Evolutionary conservation across 768 basidiomycete genomes (phyloP).

Genomic region (Saitozyma podzolica): DNA sequence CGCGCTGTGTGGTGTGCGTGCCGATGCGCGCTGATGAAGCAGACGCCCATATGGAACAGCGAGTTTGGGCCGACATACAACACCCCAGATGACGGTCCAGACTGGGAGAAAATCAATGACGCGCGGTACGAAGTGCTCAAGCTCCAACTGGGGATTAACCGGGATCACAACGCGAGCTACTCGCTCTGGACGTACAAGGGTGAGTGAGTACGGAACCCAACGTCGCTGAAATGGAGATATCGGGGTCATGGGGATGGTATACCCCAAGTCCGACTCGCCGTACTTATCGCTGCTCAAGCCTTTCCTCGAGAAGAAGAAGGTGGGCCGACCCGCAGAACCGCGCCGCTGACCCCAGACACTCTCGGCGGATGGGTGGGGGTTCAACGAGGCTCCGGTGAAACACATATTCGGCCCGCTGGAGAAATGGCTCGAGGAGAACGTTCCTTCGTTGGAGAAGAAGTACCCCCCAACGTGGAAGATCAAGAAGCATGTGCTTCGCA

Average conservation of each 20-base stretch:
- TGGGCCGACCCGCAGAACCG: constrained; percentile 12
- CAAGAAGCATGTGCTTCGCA: constrained; percentile 47
- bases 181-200: constrained; percentile 82
- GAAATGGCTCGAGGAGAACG: constrained; percentile 54
- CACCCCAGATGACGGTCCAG: constrained; percentile 51
- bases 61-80: constrained; percentile 79
- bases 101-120: constrained; percentile 67
- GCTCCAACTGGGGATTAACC: constrained; percentile 73
- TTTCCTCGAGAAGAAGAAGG: constrained; percentile 75
- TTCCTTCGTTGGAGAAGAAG: constrained; percentile 55
- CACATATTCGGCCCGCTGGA: constrained; percentile 66
- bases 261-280: constrained; percentile 64
- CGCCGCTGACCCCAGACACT: neutral
- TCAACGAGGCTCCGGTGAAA: constrained; percentile 62
- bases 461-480: constrained; percentile 35
- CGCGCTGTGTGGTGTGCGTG: neutral
- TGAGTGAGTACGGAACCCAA: neutral
- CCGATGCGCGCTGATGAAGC: neutral
- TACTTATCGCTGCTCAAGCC: constrained; percentile 69
- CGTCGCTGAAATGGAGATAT: constrained; percentile 10
- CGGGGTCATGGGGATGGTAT: constrained; percentile 72
- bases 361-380: constrained; percentile 77
- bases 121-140: constrained; percentile 66
- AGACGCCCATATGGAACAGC: constrained; percentile 55
- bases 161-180: constrained; percentile 61